Conservation (phyloP, 192 early-diverging fungal species). For the Haplosporangium gracile region DNA sequence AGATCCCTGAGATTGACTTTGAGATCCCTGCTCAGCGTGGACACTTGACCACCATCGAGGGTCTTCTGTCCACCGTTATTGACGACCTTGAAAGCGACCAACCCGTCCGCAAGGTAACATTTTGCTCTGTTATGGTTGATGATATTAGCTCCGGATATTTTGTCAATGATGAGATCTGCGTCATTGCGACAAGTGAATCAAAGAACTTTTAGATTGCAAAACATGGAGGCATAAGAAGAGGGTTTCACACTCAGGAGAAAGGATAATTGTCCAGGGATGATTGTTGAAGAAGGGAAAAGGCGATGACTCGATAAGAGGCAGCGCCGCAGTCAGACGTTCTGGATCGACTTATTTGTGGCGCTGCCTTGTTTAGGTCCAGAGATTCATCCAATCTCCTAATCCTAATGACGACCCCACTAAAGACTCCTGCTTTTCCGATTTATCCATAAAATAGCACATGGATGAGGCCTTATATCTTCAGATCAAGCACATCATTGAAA, state of each 20-base stretch:
- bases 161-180: neutral
- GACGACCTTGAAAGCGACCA: slow-evolving; percentile 88
- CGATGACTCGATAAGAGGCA: neutral
- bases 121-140: neutral
- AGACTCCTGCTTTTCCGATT: neutral
- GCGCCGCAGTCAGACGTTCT: slow-evolving; percentile 15
- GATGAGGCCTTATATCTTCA: slow-evolving; percentile 77
- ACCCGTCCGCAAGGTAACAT: slow-evolving; percentile 74
- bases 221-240: neutral
- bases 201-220: neutral
- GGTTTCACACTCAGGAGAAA: neutral
- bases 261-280: neutral
- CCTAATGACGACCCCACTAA: neutral
- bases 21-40: slow-evolving; percentile 91
- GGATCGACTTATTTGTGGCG: neutral
- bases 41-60: slow-evolving; percentile 92
- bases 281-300: neutral
- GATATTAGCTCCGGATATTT: neutral
- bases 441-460: slow-evolving; percentile 50
- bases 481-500: slow-evolving; percentile 78
- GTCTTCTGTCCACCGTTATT: slow-evolving; percentile 78
- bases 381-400: neutral
- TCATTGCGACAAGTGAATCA: neutral
- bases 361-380: neutral
- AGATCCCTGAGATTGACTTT: slow-evolving; percentile 88